Percentiles rank a stretch among this genome's conserved stretches.
Conservation (phyloP, 2,329 filamentous ascomycete species). For the Cytospora leucostoma region DNA sequence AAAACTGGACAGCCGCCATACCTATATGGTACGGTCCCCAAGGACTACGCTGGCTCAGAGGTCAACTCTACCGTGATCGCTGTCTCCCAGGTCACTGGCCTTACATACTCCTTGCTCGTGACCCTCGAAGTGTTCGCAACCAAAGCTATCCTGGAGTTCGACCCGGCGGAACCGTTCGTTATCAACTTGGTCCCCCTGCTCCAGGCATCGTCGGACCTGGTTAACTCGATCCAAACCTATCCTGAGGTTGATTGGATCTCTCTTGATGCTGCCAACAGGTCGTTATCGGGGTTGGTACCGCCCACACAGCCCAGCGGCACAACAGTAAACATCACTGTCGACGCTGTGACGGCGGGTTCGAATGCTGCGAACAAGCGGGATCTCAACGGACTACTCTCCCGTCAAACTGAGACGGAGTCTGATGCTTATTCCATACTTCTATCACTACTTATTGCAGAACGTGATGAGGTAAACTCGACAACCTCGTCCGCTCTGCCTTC, state of each 20-base stretch:
- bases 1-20: not conserved
- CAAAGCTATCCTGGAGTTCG: not conserved
- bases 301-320: not conserved
- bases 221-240: conserved; percentile 1
- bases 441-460: not conserved
- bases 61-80: conserved; percentile 10
- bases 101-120: conserved; percentile 7
- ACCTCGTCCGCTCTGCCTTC: not conserved
- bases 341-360: not conserved
- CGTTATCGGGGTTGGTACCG: not conserved
- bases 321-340: conserved; percentile 10
- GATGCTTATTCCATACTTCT: not conserved
- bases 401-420: not conserved
- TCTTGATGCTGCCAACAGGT: not conserved
- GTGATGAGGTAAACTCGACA: not conserved
- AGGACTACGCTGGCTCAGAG: not conserved
- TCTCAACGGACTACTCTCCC: not conserved
- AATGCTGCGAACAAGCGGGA: not conserved
- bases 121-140: not conserved
- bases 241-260: not conserved
- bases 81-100: not conserved
- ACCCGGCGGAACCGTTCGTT: not conserved
- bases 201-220: not conserved
- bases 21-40: conserved; percentile 2
- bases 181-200: not conserved